phyloP scores from a whole-genome alignment of 2,329 filamentous ascomycete genomes.

The Eurotiales sp. region DNA sequence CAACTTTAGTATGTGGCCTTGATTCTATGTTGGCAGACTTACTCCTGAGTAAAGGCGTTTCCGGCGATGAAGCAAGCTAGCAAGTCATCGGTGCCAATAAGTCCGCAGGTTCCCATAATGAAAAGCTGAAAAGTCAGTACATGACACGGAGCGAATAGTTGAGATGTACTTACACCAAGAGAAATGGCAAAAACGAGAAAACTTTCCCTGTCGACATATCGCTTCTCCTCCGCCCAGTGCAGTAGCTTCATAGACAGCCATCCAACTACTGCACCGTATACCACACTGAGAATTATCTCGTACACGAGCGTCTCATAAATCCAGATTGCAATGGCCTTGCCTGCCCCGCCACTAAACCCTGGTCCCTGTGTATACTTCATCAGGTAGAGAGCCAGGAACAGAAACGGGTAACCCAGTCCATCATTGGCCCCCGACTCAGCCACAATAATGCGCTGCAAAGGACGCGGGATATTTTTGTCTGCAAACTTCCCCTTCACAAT shows the following conservation, averaged over 20 bases:
- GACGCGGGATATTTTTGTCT: constrained; percentile 79
- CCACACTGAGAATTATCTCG: constrained; percentile 70
- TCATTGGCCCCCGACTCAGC: constrained; percentile 87
- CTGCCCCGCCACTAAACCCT: constrained; percentile 56
- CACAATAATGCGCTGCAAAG: constrained; percentile 74
- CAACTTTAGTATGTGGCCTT: background rate
- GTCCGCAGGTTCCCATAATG: constrained; percentile 78
- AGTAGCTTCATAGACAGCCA: constrained; percentile 79
- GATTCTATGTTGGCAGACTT: constrained; percentile 22
- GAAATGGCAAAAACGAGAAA: constrained; percentile 85
- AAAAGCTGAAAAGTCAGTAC: constrained; percentile 55
- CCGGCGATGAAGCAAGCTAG: constrained; percentile 90
- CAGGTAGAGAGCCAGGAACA: constrained; percentile 79
- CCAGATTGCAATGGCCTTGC: constrained; percentile 71
- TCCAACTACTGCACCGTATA: constrained; percentile 73
- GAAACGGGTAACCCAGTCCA: constrained; percentile 81
- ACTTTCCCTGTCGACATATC: constrained; percentile 80
- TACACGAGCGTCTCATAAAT: constrained; percentile 84
- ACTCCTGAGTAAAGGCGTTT: constrained; percentile 86
- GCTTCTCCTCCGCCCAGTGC: constrained; percentile 76
- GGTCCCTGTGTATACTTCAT: constrained; percentile 68
- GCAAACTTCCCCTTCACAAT: constrained; percentile 94
- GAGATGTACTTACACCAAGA: constrained; percentile 58
- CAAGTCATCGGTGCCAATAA: constrained; percentile 85
- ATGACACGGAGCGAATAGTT: background rate